Percentiles rank a stretch among this genome's conserved stretches.
Evolutionary conservation across 2,329 filamentous ascomycete genomes (phyloP).

Genomic region (Pyrenophora graminea): DNA sequence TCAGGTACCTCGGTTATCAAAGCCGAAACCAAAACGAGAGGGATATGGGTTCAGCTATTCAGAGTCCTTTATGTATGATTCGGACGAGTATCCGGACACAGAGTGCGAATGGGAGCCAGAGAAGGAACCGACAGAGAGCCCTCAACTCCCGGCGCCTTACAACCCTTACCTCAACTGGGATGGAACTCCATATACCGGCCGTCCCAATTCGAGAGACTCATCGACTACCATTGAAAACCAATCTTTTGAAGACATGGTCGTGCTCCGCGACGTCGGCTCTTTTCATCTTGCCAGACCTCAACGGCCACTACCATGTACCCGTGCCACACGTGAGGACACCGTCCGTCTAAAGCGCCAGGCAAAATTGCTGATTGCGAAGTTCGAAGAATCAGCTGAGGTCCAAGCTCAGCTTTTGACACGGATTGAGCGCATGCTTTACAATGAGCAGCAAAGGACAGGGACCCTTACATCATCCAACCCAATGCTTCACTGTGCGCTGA

Average conservation of each 20-base stretch:
- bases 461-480: background rate
- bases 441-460: constrained; percentile 6
- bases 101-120: constrained; percentile 21
- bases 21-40: constrained; percentile 25
- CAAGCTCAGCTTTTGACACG: constrained; percentile 20
- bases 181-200: background rate
- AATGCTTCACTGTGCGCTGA: constrained; percentile 15
- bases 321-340: constrained; percentile 28
- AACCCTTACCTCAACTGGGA: constrained; percentile 6
- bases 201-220: background rate
- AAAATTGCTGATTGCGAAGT: constrained; percentile 20
- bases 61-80: constrained; percentile 26
- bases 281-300: constrained; percentile 25
- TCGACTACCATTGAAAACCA: constrained; percentile 3
- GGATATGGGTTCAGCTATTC: constrained; percentile 35
- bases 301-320: constrained; percentile 26
- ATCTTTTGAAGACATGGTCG: constrained; percentile 30
- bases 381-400: constrained; percentile 24
- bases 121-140: background rate
- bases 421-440: constrained; percentile 30
- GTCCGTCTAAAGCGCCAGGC: constrained; percentile 22
- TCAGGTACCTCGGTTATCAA: constrained; percentile 11
- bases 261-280: constrained; percentile 26
- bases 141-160: background rate
- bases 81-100: constrained; percentile 30